These are phyloP conservation scores for Batkoa obscura DNA, from an alignment of 371 early-diverging fungal species.

Conservation along the genomic window DNA sequence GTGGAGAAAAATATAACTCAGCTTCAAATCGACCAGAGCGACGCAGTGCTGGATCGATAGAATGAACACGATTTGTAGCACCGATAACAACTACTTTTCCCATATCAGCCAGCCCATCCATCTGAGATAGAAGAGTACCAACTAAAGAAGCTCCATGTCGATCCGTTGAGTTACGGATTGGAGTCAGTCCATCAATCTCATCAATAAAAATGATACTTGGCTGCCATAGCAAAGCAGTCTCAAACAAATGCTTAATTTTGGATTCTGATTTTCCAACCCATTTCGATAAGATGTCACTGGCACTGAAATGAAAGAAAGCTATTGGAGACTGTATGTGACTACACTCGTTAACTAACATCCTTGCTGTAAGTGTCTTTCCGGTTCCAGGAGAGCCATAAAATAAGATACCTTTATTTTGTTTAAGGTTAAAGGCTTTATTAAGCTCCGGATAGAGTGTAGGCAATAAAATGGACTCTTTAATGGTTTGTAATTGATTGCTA, in stretches of 20 bases:
- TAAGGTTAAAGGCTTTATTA: too few species aligned
- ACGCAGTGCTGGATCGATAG: conserved; percentile 42
- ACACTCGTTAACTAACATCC: conserved; percentile 64
- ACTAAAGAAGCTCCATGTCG: conserved; percentile 46
- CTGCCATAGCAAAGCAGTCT: conserved; percentile 31
- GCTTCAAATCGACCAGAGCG: conserved; percentile 51
- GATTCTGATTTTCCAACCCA: conserved; percentile 72
- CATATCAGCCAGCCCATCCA: conserved; percentile 53
- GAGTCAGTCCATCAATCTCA: conserved; percentile 36
- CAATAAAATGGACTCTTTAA: too few species aligned
- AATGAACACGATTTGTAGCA: conserved; percentile 32
- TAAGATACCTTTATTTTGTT: too few species aligned
- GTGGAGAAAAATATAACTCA: conserved; percentile 34
- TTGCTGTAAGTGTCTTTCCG: conserved; percentile 96
- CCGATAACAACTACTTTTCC: conserved; percentile 55
- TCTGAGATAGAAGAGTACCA: conserved; percentile 40
- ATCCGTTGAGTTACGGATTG: conserved; percentile 26
- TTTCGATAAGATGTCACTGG: conserved; percentile 58
- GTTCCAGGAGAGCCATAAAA: conserved; percentile 93
- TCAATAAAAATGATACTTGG: conserved; percentile 41
- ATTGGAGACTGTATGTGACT: conserved; percentile 18
- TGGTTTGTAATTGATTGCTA: too few species aligned
- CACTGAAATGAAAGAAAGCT: conserved; percentile 56
- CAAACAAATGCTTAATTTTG: conserved; percentile 39
- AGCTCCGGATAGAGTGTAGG: too few species aligned